These are phyloP conservation scores for Orbilia blumenaviensis DNA, from an alignment of 2,329 filamentous ascomycete genomes.

Conservation along the genomic window DNA sequence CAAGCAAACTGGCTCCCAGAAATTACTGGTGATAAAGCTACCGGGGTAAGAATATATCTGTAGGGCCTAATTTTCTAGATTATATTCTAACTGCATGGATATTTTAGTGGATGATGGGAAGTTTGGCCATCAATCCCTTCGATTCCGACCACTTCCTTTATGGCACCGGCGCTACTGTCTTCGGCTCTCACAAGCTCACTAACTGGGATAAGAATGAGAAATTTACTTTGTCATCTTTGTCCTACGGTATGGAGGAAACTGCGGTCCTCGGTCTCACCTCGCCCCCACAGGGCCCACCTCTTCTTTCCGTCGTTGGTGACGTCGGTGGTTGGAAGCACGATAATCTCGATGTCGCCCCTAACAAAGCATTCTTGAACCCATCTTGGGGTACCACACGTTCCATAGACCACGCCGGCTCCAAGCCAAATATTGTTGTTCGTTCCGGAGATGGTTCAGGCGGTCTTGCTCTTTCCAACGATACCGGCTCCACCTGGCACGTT, in stretches of 20 bases:
- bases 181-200: constrained; percentile 67
- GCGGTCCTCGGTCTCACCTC: constrained; percentile 66
- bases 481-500: constrained; percentile 64
- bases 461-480: constrained; percentile 65
- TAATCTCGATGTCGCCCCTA: constrained; percentile 63
- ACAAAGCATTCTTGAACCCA: constrained; percentile 64
- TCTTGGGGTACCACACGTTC: constrained; percentile 64
- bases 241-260: constrained; percentile 68
- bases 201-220: constrained; percentile 67
- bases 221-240: constrained; percentile 65
- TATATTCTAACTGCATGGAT: not conserved
- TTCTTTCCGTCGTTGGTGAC: constrained; percentile 67
- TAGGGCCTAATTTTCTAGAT: constrained; percentile 59
- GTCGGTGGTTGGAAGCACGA: constrained; percentile 65
- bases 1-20: constrained; percentile 58
- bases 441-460: constrained; percentile 61
- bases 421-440: constrained; percentile 64
- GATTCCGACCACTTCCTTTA: constrained; percentile 71
- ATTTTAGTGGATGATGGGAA: constrained; percentile 71
- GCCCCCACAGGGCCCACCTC: constrained; percentile 65
- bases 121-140: constrained; percentile 69
- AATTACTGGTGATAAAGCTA: constrained; percentile 38
- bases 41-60: constrained; percentile 58
- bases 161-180: constrained; percentile 68
- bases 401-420: constrained; percentile 61